Percentiles rank a stretch among this genome's conserved stretches.
These are phyloP conservation scores for Yarrowia sp. DNA, from an alignment of 805 yeast genomes.

Conservation along the genomic window DNA sequence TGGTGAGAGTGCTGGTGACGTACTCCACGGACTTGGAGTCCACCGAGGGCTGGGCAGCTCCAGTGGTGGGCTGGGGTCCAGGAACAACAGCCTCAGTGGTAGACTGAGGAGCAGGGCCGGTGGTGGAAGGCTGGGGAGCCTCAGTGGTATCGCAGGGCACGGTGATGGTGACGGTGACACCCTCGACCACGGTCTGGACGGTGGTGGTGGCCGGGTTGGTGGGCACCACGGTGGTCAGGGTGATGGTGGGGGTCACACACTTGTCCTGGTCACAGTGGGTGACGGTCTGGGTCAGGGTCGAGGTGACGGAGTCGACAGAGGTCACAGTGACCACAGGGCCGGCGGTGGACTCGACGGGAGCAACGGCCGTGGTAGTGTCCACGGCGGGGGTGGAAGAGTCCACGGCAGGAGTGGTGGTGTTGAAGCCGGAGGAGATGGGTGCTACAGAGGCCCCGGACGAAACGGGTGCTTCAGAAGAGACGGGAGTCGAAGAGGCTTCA, in stretches of 20 bases:
- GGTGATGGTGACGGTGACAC: slow-evolving; percentile 21
- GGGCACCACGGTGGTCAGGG: slow-evolving; percentile 35
- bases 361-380: neutral
- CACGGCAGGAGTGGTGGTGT: neutral
- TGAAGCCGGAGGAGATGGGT: neutral
- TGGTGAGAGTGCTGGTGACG: slow-evolving; percentile 8
- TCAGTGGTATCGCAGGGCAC: slow-evolving; percentile 36
- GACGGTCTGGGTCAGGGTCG: slow-evolving; percentile 24
- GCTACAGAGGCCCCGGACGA: neutral
- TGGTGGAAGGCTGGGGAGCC: neutral
- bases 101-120: slow-evolving; percentile 7
- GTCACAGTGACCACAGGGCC: slow-evolving; percentile 8
- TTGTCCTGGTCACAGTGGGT: slow-evolving; percentile 34
- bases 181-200: slow-evolving; percentile 16
- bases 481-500: neutral
- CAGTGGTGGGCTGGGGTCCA: slow-evolving; percentile 3
- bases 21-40: neutral
- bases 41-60: neutral
- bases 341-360: neutral
- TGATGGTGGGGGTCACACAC: slow-evolving; percentile 32
- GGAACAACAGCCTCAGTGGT: neutral
- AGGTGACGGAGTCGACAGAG: slow-evolving; percentile 11
- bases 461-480: neutral
- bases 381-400: neutral
- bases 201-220: slow-evolving; percentile 30